Evolutionary conservation across 2,329 filamentous ascomycete genomes (phyloP).

Genomic region (Calonectria pteridis): DNA sequence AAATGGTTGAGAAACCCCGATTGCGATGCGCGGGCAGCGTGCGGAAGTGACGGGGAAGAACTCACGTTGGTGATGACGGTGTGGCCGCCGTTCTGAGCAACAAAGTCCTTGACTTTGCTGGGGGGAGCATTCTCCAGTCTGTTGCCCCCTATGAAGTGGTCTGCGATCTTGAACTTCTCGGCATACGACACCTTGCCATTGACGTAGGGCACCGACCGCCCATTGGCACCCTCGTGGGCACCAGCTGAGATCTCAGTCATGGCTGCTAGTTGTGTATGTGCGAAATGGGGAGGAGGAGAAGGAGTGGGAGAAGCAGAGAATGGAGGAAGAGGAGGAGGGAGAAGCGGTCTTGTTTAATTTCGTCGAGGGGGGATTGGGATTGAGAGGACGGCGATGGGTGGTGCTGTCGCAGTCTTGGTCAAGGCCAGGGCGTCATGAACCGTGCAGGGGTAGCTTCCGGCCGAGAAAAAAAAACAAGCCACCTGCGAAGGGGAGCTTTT

Average conservation of each 20-base stretch:
- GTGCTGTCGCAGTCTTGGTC: constrained; percentile 34
- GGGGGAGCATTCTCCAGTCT: constrained; percentile 83
- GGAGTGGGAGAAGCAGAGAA: constrained; percentile 17
- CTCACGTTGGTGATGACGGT: constrained; percentile 98
- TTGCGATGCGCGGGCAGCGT: not conserved
- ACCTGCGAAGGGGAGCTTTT: constrained; percentile 24
- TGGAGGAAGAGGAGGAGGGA: constrained; percentile 16
- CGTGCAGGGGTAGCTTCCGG: constrained; percentile 44
- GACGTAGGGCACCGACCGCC: constrained; percentile 63
- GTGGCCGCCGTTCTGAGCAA: constrained; percentile 88
- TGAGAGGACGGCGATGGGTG: constrained; percentile 29
- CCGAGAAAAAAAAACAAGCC: constrained; percentile 36
- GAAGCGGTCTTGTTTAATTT: constrained; percentile 32
- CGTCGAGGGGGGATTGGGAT: constrained; percentile 40
- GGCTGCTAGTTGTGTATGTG: constrained; percentile 44
- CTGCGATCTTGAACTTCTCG: constrained; percentile 83
- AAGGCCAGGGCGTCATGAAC: constrained; percentile 48
- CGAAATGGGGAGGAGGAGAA: constrained; percentile 34
- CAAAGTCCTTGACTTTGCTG: constrained; percentile 96
- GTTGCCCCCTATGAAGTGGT: constrained; percentile 98
- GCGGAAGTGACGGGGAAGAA: constrained; percentile 25
- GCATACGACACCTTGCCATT: constrained; percentile 78
- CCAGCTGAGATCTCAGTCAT: constrained; percentile 64
- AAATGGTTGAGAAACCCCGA: not conserved
- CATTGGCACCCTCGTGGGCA: constrained; percentile 56